phyloP scores from a whole-genome alignment of 1,139 yeast genomes.

The Taiozyma sp. region DNA sequence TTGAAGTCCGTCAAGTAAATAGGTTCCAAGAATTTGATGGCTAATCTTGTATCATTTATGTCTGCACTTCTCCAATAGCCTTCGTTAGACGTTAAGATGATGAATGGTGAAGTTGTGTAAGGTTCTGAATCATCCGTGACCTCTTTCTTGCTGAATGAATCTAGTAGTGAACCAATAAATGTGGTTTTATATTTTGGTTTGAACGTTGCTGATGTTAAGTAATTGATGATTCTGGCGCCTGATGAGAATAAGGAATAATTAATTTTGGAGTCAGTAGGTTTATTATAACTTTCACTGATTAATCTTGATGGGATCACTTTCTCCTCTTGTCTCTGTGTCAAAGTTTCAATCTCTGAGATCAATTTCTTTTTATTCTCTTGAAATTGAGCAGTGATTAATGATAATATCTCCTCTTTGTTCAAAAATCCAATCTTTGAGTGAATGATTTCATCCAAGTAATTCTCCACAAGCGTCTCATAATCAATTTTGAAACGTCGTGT shows the following conservation, averaged over 20 bases:
- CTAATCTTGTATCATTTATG: constrained; percentile 24
- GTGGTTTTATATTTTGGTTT: constrained; percentile 9
- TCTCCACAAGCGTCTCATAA: constrained; percentile 11
- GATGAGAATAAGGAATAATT: constrained; percentile 18
- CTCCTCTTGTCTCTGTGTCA: constrained; percentile 1
- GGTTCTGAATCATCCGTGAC: not conserved
- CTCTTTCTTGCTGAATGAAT: not conserved
- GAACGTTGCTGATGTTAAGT: constrained; percentile 19
- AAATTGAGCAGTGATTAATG: constrained; percentile 16
- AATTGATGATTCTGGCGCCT: constrained; percentile 24
- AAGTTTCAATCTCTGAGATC: constrained; percentile 17
- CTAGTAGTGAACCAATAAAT: not conserved
- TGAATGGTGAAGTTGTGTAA: constrained; percentile 16
- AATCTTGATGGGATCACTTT: not conserved
- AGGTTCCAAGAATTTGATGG: constrained; percentile 32
- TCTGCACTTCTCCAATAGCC: constrained; percentile 30
- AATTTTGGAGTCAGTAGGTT: constrained; percentile 7
- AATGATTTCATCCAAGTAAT: constrained; percentile 14
- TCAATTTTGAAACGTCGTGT: constrained; percentile 11
- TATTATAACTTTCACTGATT: not conserved
- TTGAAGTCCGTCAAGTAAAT: constrained; percentile 28
- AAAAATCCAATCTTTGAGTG: constrained; percentile 18
- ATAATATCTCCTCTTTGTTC: constrained; percentile 18
- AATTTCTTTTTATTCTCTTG: constrained; percentile 19
- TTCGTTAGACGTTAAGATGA: constrained; percentile 15